Conservation (phyloP, 2,329 filamentous ascomycete species). For the Thielaviopsis euricoi region DNA sequence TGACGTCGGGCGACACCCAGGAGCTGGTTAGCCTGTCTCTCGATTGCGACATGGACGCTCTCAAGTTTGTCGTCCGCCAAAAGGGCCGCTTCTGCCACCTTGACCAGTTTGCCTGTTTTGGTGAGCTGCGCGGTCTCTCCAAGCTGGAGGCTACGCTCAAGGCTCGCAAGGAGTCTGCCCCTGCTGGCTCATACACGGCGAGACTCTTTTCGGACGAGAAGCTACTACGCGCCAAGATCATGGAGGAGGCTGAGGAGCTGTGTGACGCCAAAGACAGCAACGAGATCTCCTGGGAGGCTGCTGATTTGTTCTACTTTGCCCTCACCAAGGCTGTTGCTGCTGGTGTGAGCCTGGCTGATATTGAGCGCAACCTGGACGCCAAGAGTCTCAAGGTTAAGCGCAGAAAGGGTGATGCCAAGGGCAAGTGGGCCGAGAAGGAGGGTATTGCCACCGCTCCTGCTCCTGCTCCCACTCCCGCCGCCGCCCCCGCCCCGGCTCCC, state of each 20-base stretch:
- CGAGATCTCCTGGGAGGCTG: slow-evolving; percentile 84
- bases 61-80: slow-evolving; percentile 80
- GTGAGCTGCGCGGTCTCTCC: slow-evolving; percentile 63
- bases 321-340: slow-evolving; percentile 75
- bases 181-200: slow-evolving; percentile 82
- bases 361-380: slow-evolving; percentile 80
- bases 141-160: slow-evolving; percentile 76
- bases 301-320: slow-evolving; percentile 91
- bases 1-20: slow-evolving; percentile 85
- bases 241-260: slow-evolving; percentile 93
- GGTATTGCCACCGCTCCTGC: slow-evolving; percentile 37
- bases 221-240: slow-evolving; percentile 84
- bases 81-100: slow-evolving; percentile 90
- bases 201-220: slow-evolving; percentile 84
- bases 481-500: slow-evolving; percentile 16
- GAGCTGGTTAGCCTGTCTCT: slow-evolving; percentile 69
- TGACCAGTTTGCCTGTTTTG: slow-evolving; percentile 84
- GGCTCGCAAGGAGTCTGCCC: slow-evolving; percentile 66
- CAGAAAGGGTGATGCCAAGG: slow-evolving; percentile 85
- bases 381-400: slow-evolving; percentile 94
- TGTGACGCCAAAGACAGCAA: slow-evolving; percentile 70
- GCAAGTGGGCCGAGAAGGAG: slow-evolving; percentile 74
- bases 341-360: slow-evolving; percentile 72
- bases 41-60: slow-evolving; percentile 86
- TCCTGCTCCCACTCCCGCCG: slow-evolving; percentile 16